Evolutionary conservation across 345 rosid genomes (phyloP).

Genomic region (Salix arbutifolia): DNA sequence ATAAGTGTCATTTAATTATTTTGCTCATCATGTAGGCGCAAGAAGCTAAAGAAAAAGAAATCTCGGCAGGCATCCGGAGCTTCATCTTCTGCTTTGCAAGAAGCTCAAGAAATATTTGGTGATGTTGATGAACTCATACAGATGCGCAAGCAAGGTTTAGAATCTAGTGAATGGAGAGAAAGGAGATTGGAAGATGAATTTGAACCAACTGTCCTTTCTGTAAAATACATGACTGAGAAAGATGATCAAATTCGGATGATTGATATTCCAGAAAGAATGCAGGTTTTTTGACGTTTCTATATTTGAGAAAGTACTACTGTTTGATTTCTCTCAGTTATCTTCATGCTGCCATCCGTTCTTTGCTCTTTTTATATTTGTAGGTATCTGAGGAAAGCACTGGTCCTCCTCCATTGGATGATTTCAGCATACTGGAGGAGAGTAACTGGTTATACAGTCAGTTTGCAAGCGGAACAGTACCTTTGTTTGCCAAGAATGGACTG

Average conservation of each 20-base stretch:
- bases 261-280: constrained; percentile 95
- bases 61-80: constrained; percentile 71
- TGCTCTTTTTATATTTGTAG: constrained; percentile 31
- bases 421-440: constrained; percentile 57
- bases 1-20: not conserved
- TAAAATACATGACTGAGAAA: constrained; percentile 93
- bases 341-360: not conserved
- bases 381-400: constrained; percentile 77
- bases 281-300: constrained; percentile 40
- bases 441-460: constrained; percentile 74
- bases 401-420: constrained; percentile 54
- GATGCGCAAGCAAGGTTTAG: constrained; percentile 67
- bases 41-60: constrained; percentile 62
- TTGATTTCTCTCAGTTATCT: constrained; percentile 10
- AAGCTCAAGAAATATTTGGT: constrained; percentile 91
- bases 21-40: constrained; percentile 43
- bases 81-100: constrained; percentile 65
- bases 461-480: constrained; percentile 34
- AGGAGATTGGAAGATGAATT: constrained; percentile 87
- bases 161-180: constrained; percentile 62
- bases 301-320: not conserved
- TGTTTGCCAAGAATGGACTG: constrained; percentile 26
- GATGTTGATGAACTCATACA: constrained; percentile 74
- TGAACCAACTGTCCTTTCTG: constrained; percentile 82
- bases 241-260: constrained; percentile 72